Evolutionary conservation across 2,329 filamentous ascomycete species (phyloP), one percentile per base, ranked within the genome.

Genomic region (Paracoccidioides lutzii): DNA sequence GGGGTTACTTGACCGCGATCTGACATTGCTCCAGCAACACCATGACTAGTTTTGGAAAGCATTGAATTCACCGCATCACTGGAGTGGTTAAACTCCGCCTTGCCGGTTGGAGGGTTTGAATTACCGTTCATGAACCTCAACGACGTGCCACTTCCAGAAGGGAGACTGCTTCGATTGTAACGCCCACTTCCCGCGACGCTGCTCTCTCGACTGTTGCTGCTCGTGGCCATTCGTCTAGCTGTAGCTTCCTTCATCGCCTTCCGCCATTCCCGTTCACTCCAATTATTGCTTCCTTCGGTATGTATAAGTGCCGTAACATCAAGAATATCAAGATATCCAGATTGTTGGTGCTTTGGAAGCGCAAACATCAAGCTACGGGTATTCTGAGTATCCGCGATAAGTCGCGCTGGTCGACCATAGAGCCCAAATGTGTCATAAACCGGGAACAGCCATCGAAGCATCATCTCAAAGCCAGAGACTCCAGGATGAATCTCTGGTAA

Each of bases 401-500:
- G 77, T 59, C 88, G 84, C 33, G 82, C 87, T 0, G 93, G 93
- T 28, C 93, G 85, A 33, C 93, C 93, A 64, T 98, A 98, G 1
- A 98, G 76, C 42, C 80, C 83, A 69, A 96, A 98, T 0, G 88
- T 88, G 68, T 98, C 93, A 76, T 88, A 98, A 0, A 90, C 88
- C 0, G 93, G 93, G 68, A 98, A 94, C 10, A 98, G 76, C 73
- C 88, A 96, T 48, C 89, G 82, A 38, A 98, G 77, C 78, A 98
- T 85, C 78, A 94, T 96, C 70, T 97, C 93, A 63, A 97, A 95
- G 0, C 93, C 93, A 55, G 83, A 87, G 10, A 98, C 87, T 15
- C 89, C 90, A n/a, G 91, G 85, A 65, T 88, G 89, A 1, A 86
- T 81, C 69, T 98, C 93, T 3, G 93, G 93, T 90, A 98, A 96